Evolutionary conservation across 108 stramenopile genomes (phyloP).

Genomic region (Licmophora abbreviata): DNA sequence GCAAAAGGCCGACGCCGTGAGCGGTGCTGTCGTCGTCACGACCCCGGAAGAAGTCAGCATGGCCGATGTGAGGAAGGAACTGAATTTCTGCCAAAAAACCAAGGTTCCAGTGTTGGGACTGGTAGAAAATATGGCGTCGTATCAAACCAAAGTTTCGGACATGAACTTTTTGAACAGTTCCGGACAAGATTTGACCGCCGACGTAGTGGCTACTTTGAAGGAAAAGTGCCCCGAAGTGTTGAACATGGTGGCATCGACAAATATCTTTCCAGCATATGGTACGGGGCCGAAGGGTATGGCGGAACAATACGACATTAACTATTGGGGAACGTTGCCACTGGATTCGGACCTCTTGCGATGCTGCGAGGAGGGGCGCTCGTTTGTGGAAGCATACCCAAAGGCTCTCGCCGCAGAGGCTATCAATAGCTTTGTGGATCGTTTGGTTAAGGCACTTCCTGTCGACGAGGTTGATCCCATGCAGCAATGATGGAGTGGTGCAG

Average conservation of each 20-base stretch:
- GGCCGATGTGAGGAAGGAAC: conserved; percentile 98
- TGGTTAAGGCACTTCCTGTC: conserved; percentile 59
- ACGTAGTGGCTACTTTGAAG: conserved; percentile 38
- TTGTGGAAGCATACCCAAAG: conserved; percentile 49
- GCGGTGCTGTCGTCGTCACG: conserved; percentile 94
- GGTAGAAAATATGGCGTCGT: conserved; percentile 96
- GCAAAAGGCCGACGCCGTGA: conserved; percentile 64
- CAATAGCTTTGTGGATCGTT: conserved; percentile 41
- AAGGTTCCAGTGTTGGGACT: conserved; percentile 90
- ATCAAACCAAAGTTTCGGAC: conserved; percentile 45
- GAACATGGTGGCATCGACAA: conserved; percentile 41
- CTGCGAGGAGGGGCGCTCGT: conserved; percentile 85
- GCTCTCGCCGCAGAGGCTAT: conserved; percentile 48
- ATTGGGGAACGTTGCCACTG: conserved; percentile 87
- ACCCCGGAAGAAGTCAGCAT: conserved; percentile 97
- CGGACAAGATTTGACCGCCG: conserved; percentile 45
- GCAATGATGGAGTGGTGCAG: no score
- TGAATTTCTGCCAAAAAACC: conserved; percentile 97
- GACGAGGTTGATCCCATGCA: conserved; percentile 53
- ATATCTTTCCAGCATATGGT: conserved; percentile 71
- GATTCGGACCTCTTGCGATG: conserved; percentile 89
- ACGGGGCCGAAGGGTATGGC: conserved; percentile 89
- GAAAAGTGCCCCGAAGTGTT: conserved; percentile 79
- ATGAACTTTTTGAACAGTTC: conserved; percentile 40
- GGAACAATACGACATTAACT: conserved; percentile 75